Conservation (phyloP, 2,329 filamentous ascomycete species). For the Cytospora chrysosperma region DNA sequence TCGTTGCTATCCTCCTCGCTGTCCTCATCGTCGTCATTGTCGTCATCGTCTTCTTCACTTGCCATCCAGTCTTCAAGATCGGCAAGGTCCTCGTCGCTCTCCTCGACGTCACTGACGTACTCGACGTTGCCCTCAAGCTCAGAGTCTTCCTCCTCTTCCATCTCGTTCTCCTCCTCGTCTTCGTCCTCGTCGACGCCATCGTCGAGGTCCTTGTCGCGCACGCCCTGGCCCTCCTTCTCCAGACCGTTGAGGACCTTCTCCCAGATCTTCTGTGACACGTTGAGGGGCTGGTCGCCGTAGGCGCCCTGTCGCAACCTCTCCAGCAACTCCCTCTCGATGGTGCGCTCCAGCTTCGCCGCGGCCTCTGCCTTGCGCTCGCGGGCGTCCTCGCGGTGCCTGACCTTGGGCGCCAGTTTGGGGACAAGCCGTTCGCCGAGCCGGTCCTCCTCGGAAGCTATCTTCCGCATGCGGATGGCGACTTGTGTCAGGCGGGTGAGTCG, state of each 20-base stretch:
- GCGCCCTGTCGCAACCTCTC: constrained; percentile 87
- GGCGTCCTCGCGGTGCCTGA: constrained; percentile 72
- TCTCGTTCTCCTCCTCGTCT: constrained; percentile 65
- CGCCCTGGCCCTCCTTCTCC: constrained; percentile 81
- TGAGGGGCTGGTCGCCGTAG: constrained; percentile 91
- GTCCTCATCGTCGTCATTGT: constrained; percentile 58
- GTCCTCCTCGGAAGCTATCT: constrained; percentile 85
- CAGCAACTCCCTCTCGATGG: constrained; percentile 92
- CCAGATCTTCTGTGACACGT: constrained; percentile 94
- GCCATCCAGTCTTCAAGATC: constrained; percentile 93
- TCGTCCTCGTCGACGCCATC: constrained; percentile 80
- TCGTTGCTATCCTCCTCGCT: constrained; percentile 46
- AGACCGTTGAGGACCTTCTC: constrained; percentile 92
- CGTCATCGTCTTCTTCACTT: constrained; percentile 63
- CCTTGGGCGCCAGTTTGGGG: constrained; percentile 87
- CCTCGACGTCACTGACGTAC: constrained; percentile 89
- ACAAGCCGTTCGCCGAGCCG: constrained; percentile 85
- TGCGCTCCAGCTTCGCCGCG: constrained; percentile 90
- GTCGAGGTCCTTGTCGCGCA: constrained; percentile 83
- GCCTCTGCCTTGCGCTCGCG: constrained; percentile 69
- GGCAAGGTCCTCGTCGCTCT: constrained; percentile 74
- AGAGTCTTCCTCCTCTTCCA: constrained; percentile 61
- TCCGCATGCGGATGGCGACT: constrained; percentile 77
- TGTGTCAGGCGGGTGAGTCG: constrained; percentile 88
- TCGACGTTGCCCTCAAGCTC: constrained; percentile 79